A percentile compares a stretch with the other conserved stretches of the same genome.
Conservation (phyloP, 2,329 filamentous ascomycete genomes). For the Pseudogymnoascus sp. region DNA sequence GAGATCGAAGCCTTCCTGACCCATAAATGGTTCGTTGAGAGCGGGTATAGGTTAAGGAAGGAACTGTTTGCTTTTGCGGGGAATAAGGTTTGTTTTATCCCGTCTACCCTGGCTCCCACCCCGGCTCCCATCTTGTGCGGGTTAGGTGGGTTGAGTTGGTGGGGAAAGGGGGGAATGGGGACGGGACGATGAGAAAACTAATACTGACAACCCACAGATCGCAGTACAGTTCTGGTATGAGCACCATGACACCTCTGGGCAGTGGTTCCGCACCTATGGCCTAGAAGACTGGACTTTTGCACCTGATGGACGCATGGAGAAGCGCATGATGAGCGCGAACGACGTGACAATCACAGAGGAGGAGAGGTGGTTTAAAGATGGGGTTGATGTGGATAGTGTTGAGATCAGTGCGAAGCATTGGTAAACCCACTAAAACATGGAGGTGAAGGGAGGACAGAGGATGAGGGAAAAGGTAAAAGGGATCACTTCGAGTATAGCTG, state of each 20-base stretch:
- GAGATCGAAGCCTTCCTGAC: slow-evolving; percentile 60
- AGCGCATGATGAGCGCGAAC: slow-evolving; percentile 69
- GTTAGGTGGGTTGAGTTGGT: background rate
- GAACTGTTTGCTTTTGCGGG: slow-evolving; percentile 72
- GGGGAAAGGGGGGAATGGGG: background rate
- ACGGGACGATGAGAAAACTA: background rate
- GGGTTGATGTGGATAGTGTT: slow-evolving; percentile 59
- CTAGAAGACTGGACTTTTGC: slow-evolving; percentile 74
- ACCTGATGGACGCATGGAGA: slow-evolving; percentile 60
- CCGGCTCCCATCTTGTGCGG: background rate
- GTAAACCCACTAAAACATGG: slow-evolving; percentile 23
- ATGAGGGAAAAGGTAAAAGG: background rate
- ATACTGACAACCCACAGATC: slow-evolving; percentile 38
- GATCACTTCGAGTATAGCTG: background rate
- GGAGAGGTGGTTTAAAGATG: slow-evolving; percentile 62
- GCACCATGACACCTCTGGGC: slow-evolving; percentile 63
- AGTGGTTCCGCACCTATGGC: slow-evolving; percentile 85
- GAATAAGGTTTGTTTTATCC: slow-evolving; percentile 40
- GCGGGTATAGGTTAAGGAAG: slow-evolving; percentile 66
- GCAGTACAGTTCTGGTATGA: slow-evolving; percentile 75
- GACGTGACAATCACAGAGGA: slow-evolving; percentile 53
- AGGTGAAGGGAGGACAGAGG: background rate
- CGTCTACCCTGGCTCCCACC: no score
- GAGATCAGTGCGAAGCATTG: slow-evolving; percentile 60
- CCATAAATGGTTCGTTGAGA: slow-evolving; percentile 66